Percentiles rank a stretch among this genome's conserved stretches.
Conservation (phyloP, 305 asterid genomes). For the Coffea humblotiana region DNA sequence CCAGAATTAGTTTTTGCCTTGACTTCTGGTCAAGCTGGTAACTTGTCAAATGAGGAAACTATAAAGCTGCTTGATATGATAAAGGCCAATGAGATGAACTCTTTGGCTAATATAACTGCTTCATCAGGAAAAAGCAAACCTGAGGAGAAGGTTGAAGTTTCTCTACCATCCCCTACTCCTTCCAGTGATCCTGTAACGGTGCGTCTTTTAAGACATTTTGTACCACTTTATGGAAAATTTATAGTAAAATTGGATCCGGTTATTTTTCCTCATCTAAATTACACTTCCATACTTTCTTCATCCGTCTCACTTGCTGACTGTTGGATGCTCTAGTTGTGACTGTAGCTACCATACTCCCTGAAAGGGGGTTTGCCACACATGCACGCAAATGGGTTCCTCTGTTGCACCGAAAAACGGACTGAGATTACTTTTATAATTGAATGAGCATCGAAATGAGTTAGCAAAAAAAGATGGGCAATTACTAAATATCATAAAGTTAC, state of each 20-base stretch:
- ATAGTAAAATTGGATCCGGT: slow-evolving; percentile 6
- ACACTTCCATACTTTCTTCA: slow-evolving; percentile 9
- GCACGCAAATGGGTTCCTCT: background rate
- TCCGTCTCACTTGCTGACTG: background rate
- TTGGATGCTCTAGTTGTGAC: background rate
- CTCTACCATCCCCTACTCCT: slow-evolving; percentile 98
- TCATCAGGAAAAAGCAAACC: slow-evolving; percentile 41
- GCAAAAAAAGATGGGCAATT: background rate
- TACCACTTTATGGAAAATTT: slow-evolving; percentile 34
- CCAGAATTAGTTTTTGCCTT: slow-evolving; percentile 86
- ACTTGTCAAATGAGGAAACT: slow-evolving; percentile 57
- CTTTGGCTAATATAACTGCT: slow-evolving; percentile 45
- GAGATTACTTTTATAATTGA: background rate
- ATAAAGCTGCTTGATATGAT: slow-evolving; percentile 86
- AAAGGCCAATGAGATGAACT: slow-evolving; percentile 56
- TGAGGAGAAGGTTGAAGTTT: slow-evolving; percentile 70
- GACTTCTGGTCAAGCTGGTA: slow-evolving; percentile 82
- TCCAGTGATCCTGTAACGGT: slow-evolving; percentile 86
- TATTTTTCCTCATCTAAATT: slow-evolving; percentile 7
- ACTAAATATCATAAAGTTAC: background rate
- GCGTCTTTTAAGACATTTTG: slow-evolving; percentile 75
- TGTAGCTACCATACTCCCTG: background rate
- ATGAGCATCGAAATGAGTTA: background rate
- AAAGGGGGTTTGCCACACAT: background rate
- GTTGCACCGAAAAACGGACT: background rate